Evolutionary conservation across 2,329 filamentous ascomycete genomes (phyloP).

Genomic region (Fusarium aywerte): DNA sequence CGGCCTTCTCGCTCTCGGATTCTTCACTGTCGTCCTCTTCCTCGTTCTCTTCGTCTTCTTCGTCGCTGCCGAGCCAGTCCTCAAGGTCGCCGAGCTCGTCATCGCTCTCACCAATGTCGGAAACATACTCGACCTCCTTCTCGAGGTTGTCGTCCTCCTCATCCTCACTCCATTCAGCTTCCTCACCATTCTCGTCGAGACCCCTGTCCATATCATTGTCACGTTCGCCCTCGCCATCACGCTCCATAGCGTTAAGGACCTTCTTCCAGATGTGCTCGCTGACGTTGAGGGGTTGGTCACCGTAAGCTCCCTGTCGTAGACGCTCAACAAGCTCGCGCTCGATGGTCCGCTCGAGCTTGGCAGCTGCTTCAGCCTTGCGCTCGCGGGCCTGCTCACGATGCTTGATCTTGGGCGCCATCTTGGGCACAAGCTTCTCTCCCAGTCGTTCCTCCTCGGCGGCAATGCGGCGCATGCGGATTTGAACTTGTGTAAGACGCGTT

Average conservation of each 20-base stretch:
- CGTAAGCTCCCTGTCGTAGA: constrained; percentile 90
- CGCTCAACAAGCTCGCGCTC: constrained; percentile 94
- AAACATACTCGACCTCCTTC: constrained; percentile 90
- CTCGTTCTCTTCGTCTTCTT: constrained; percentile 67
- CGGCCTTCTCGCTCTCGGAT: constrained; percentile 65
- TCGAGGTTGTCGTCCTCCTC: constrained; percentile 78
- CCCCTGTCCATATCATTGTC: constrained; percentile 92
- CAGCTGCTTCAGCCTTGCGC: constrained; percentile 81
- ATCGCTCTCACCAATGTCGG: constrained; percentile 86
- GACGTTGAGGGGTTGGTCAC: constrained; percentile 92
- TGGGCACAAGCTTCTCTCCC: constrained; percentile 88
- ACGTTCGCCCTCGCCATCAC: constrained; percentile 81
- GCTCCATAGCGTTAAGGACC: constrained; percentile 90
- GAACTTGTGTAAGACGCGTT: constrained; percentile 90
- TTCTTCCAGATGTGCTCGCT: constrained; percentile 97
- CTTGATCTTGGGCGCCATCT: constrained; percentile 89
- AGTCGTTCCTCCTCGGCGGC: constrained; percentile 90
- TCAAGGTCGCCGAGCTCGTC: constrained; percentile 84
- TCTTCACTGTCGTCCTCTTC: constrained; percentile 69
- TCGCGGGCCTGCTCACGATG: constrained; percentile 80
- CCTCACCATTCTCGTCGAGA: constrained; percentile 80
- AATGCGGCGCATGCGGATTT: constrained; percentile 80
- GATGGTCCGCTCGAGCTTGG: constrained; percentile 95
- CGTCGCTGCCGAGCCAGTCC: constrained; percentile 87
- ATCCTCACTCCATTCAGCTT: constrained; percentile 73